Evolutionary conservation across 306 rosid species (phyloP).

Genomic region (Malus orientalis): DNA sequence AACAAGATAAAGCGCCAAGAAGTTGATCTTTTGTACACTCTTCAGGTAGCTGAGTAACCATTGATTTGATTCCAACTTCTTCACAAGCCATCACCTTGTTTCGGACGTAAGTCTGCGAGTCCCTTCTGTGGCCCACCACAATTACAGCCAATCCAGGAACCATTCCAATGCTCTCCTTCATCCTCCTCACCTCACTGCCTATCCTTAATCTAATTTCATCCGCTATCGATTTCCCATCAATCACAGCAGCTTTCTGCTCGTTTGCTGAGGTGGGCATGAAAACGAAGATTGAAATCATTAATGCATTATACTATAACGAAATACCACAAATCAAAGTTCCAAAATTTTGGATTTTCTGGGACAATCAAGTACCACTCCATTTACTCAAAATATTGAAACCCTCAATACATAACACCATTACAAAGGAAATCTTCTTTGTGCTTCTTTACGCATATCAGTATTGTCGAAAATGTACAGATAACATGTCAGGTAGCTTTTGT

Average conservation of each 20-base stretch:
- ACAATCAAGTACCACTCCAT: neutral
- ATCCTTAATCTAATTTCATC: constrained; percentile 56
- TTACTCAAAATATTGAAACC: too few species aligned
- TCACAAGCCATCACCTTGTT: constrained; percentile 82
- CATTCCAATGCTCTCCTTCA: constrained; percentile 55
- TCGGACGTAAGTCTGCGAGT: constrained; percentile 72
- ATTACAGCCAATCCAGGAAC: constrained; percentile 91
- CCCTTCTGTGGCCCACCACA: constrained; percentile 74
- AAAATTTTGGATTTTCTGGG: neutral
- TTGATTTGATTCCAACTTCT: constrained; percentile 70
- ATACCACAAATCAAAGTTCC: neutral
- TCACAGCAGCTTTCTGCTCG: constrained; percentile 36
- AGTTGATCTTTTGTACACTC: constrained; percentile 60
- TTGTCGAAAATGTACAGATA: too few species aligned
- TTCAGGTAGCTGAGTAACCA: constrained; percentile 45
- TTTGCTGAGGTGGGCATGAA: constrained; percentile 34
- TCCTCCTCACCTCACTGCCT: constrained; percentile 62
- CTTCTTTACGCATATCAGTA: too few species aligned
- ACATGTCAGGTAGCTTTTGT: too few species aligned
- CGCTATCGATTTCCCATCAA: constrained; percentile 66
- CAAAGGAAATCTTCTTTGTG: too few species aligned
- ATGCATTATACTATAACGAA: neutral
- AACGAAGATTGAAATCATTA: too few species aligned
- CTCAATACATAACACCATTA: neutral
- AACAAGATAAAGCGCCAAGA: constrained; percentile 42